Percentiles rank a stretch among this genome's conserved stretches.
Evolutionary conservation across 495 filamentous ascomycete species (phyloP).

Genomic region (Lineolata rhizophorae): DNA sequence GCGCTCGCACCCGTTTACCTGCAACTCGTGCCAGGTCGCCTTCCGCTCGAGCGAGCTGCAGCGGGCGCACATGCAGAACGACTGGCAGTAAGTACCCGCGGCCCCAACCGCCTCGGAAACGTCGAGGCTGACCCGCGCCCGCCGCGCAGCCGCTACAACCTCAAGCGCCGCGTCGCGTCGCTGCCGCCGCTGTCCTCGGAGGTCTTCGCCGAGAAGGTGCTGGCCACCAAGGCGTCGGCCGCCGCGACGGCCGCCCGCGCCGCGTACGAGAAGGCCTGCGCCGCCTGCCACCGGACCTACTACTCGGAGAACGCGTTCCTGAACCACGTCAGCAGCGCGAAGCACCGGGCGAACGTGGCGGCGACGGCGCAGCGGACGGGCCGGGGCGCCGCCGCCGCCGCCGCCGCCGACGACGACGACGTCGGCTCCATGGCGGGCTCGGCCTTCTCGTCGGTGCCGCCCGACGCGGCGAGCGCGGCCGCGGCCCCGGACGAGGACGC

Average conservation of each 20-base stretch:
- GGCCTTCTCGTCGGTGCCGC: constrained; percentile 72
- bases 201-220: constrained; percentile 85
- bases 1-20: constrained; percentile 94
- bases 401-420: constrained; percentile 28
- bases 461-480: constrained; percentile 22
- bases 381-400: no score
- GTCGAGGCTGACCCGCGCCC: not conserved
- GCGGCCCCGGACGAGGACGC: constrained; percentile 31
- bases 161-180: constrained; percentile 84
- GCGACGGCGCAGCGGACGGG: constrained; percentile 12
- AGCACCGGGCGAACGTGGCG: constrained; percentile 53
- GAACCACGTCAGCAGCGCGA: constrained; percentile 82
- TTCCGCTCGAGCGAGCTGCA: constrained; percentile 89
- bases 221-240: constrained; percentile 71
- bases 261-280: constrained; percentile 65
- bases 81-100: constrained; percentile 79
- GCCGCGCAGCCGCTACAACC: constrained; percentile 65
- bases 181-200: constrained; percentile 84
- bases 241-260: constrained; percentile 72
- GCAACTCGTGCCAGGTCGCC: constrained; percentile 93
- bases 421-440: constrained; percentile 81
- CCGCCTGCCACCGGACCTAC: constrained; percentile 73
- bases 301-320: constrained; percentile 88
- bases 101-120: no score
- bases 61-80: constrained; percentile 82